Percentiles rank a stretch among this genome's conserved stretches.
phyloP scores from a whole-genome alignment of 2,329 filamentous ascomycete genomes.

The Pseudomassariella vexata region DNA sequence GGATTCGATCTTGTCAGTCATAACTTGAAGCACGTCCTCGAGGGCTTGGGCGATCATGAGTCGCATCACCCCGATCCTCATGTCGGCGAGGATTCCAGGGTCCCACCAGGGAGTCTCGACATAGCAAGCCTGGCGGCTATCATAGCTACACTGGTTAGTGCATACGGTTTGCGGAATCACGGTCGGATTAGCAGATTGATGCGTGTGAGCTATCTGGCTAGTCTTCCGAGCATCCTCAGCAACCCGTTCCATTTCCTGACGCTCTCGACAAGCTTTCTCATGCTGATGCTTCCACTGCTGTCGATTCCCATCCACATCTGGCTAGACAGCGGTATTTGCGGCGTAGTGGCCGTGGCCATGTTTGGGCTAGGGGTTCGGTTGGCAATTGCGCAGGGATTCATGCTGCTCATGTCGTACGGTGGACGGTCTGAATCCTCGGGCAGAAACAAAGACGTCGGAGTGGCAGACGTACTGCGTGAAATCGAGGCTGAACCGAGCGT shows the following conservation, averaged over 20 bases:
- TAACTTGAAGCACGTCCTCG: slow-evolving; percentile 87
- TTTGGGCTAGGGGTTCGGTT: slow-evolving; percentile 78
- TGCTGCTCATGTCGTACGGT: slow-evolving; percentile 89
- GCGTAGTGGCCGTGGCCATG: slow-evolving; percentile 81
- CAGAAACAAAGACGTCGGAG: slow-evolving; percentile 39
- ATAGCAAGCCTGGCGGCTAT: slow-evolving; percentile 78
- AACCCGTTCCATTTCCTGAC: slow-evolving; percentile 96
- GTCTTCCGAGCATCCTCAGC: slow-evolving; percentile 77
- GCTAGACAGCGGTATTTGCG: slow-evolving; percentile 78
- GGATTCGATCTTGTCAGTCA: slow-evolving; percentile 93
- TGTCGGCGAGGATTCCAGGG: slow-evolving; percentile 35
- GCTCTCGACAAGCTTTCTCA: slow-evolving; percentile 73
- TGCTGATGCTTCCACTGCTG: slow-evolving; percentile 77
- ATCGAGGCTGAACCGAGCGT: slow-evolving; percentile 78
- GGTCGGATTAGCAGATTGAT: slow-evolving; percentile 87
- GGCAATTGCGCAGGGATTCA: slow-evolving; percentile 79
- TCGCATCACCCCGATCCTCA: slow-evolving; percentile 67
- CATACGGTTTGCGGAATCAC: slow-evolving; percentile 83
- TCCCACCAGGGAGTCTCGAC: slow-evolving; percentile 74
- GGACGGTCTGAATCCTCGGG: slow-evolving; percentile 25
- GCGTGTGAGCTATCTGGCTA: slow-evolving; percentile 76
- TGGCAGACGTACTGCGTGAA: slow-evolving; percentile 73
- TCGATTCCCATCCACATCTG: slow-evolving; percentile 75
- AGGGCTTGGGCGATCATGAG: slow-evolving; percentile 62
- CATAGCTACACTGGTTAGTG: slow-evolving; percentile 75